phyloP scores from a whole-genome alignment of 2,329 filamentous ascomycete species.

The Zalaria sp. region DNA sequence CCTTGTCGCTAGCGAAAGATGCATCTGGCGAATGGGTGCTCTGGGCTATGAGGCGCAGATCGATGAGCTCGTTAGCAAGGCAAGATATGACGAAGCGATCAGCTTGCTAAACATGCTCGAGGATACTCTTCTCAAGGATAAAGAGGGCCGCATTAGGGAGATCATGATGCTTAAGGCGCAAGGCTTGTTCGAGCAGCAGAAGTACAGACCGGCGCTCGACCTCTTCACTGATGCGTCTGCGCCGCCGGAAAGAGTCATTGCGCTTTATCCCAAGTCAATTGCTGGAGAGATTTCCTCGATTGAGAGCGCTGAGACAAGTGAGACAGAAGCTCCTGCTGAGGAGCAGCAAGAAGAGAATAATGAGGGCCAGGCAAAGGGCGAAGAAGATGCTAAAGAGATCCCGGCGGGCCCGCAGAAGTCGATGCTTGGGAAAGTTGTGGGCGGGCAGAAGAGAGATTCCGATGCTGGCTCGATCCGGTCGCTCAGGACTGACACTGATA shows the following conservation, averaged over 20 bases:
- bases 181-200: slow-evolving; percentile 64
- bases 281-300: slow-evolving; percentile 64
- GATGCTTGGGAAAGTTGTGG: slow-evolving; percentile 34
- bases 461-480: slow-evolving; percentile 47
- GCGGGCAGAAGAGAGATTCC: slow-evolving; percentile 30
- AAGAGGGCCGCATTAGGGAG: slow-evolving; percentile 64
- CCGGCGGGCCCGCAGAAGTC: slow-evolving; percentile 20
- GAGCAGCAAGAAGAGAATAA: slow-evolving; percentile 18
- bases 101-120: slow-evolving; percentile 82
- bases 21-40: slow-evolving; percentile 91
- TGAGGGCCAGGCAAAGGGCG: slow-evolving; percentile 10
- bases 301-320: slow-evolving; percentile 31
- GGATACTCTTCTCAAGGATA: slow-evolving; percentile 76
- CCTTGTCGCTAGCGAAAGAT: slow-evolving; percentile 78
- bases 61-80: slow-evolving; percentile 60
- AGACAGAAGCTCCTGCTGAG: slow-evolving; percentile 29
- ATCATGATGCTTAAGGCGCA: slow-evolving; percentile 90
- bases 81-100: slow-evolving; percentile 77
- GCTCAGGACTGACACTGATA: slow-evolving; percentile 41
- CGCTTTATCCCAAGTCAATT: slow-evolving; percentile 69
- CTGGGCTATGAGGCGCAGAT: slow-evolving; percentile 85
- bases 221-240: slow-evolving; percentile 83
- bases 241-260: slow-evolving; percentile 76
- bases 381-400: slow-evolving; percentile 18
- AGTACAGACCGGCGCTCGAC: slow-evolving; percentile 75